phyloP scores from a whole-genome alignment of 768 basidiomycete genomes.

The Russula brevipes region DNA sequence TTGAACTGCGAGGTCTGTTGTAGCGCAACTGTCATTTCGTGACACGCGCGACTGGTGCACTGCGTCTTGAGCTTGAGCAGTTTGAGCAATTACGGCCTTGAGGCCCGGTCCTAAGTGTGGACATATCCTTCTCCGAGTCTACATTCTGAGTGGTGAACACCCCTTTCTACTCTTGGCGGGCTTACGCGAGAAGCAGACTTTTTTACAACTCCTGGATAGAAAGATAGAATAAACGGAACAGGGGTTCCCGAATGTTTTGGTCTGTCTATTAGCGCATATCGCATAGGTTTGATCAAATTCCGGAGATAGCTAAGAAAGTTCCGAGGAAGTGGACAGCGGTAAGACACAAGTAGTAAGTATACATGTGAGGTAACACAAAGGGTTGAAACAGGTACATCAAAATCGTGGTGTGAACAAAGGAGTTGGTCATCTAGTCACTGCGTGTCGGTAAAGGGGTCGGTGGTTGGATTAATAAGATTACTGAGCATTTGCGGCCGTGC shows the following conservation, averaged over 20 bases:
- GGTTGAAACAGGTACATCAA: conserved; percentile 8
- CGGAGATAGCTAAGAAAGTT: background rate
- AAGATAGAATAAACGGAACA: background rate
- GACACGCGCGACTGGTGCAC: no score
- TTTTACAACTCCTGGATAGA: background rate
- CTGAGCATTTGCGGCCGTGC: background rate
- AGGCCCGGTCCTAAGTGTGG: no score
- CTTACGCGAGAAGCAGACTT: no score
- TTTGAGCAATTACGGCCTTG: no score
- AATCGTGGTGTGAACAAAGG: conserved; percentile 1
- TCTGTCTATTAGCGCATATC: background rate
- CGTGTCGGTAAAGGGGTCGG: background rate
- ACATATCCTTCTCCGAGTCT: no score
- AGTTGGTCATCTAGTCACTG: background rate
- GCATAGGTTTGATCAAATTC: background rate
- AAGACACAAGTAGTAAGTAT: conserved; percentile 9
- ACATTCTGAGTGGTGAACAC: no score
- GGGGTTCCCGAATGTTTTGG: background rate
- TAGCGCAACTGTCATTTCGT: no score
- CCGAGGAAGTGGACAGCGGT: background rate
- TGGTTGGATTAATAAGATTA: conserved; percentile 9
- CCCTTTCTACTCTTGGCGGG: no score
- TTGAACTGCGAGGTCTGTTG: no score
- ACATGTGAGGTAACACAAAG: conserved; percentile 3
- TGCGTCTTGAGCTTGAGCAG: no score